Conservation (phyloP, 345 rosid genomes). For the Physaria fendleri region DNA sequence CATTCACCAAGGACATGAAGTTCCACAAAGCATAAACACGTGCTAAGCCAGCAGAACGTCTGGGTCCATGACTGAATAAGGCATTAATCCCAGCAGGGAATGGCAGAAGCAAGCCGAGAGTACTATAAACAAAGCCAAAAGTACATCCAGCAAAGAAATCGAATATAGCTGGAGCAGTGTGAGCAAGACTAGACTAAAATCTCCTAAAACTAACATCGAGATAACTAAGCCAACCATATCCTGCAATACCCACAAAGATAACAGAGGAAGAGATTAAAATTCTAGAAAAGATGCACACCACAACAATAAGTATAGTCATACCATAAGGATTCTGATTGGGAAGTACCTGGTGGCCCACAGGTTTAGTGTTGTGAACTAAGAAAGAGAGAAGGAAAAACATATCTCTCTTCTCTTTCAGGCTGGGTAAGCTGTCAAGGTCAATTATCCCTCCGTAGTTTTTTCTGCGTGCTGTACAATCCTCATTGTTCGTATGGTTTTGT, state of each 20-base stretch:
- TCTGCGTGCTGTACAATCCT: constrained; percentile 42
- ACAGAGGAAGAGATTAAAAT: not conserved
- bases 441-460: constrained; percentile 56
- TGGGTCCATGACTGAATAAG: constrained; percentile 92
- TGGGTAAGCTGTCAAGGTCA: constrained; percentile 62
- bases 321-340: not conserved
- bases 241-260: constrained; percentile 40
- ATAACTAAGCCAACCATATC: constrained; percentile 99
- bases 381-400: constrained; percentile 80
- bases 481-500: constrained; percentile 39
- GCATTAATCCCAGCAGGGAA: constrained; percentile 99
- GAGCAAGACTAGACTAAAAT: constrained; percentile 97
- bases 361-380: constrained; percentile 87
- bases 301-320: not conserved
- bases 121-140: constrained; percentile 76
- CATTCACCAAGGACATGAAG: constrained; percentile 72
- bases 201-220: constrained; percentile 94
- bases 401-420: constrained; percentile 86
- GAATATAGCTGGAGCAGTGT: constrained; percentile 96
- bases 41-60: constrained; percentile 95
- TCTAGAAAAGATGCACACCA: not conserved
- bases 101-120: constrained; percentile 89
- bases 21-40: constrained; percentile 97
- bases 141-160: constrained; percentile 71
- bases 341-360: constrained; percentile 96